phyloP scores from a whole-genome alignment of 257 asterid genomes.

The Rubia yunnanensis region DNA sequence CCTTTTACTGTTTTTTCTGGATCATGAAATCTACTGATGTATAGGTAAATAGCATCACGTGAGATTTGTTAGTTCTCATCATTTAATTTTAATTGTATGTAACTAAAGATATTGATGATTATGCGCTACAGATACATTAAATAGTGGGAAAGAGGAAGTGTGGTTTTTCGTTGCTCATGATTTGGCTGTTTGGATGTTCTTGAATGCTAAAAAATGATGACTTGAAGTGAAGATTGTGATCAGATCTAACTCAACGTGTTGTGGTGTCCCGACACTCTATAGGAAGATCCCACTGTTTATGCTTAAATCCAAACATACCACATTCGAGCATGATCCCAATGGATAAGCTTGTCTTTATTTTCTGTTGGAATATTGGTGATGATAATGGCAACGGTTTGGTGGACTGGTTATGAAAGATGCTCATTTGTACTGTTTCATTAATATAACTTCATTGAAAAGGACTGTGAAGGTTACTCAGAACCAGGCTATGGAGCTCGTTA shows the following conservation, averaged over 20 bases:
- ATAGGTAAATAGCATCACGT: not conserved
- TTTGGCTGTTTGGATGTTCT: not conserved
- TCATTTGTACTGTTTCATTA: slow-evolving; percentile 14
- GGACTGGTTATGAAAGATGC: slow-evolving; percentile 10
- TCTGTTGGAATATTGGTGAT: slow-evolving; percentile 9
- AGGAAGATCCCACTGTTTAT: slow-evolving; percentile 40
- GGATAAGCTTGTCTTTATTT: slow-evolving; percentile 42
- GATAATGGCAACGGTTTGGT: slow-evolving; percentile 4
- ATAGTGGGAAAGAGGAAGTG: too few relatives aligned
- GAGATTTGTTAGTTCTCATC: too few relatives aligned
- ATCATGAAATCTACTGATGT: not conserved
- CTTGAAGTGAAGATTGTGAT: slow-evolving; percentile 9
- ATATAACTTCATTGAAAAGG: slow-evolving; percentile 40
- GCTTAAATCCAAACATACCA: slow-evolving; percentile 44
- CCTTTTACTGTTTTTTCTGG: not conserved
- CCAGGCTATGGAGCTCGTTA: slow-evolving; percentile 34
- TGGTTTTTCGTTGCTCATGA: not conserved
- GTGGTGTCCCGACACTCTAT: slow-evolving; percentile 24
- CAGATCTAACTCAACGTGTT: slow-evolving; percentile 4
- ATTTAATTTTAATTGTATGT: too few relatives aligned
- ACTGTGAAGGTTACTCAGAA: slow-evolving; percentile 43
- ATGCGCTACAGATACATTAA: too few relatives aligned
- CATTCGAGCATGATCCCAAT: slow-evolving; percentile 35
- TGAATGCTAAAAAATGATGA: not conserved
- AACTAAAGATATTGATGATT: too few relatives aligned